Percentiles rank a stretch among this genome's conserved stretches.
Conservation (phyloP, 805 yeast species). For the Candida germanica region DNA sequence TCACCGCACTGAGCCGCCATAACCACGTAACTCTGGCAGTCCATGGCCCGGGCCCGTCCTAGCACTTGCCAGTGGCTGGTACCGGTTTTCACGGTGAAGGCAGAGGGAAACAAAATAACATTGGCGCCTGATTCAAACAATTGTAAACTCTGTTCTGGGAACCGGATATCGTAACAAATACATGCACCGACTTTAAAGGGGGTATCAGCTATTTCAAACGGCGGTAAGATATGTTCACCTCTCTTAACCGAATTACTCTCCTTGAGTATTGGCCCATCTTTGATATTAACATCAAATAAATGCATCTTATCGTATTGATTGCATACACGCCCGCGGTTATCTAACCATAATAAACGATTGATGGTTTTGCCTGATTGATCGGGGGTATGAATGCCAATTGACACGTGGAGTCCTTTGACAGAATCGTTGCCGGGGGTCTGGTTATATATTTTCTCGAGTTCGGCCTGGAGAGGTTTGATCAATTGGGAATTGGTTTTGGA, state of each 20-base stretch:
- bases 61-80: conserved; percentile 83
- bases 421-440: conserved; percentile 11
- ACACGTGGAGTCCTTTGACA: conserved; percentile 54
- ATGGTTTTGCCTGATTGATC: conserved; percentile 41
- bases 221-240: conserved; percentile 53
- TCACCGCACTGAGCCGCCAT: conserved; percentile 87
- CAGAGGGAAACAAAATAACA: conserved; percentile 80
- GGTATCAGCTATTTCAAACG: conserved; percentile 47
- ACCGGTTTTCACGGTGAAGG: conserved; percentile 91
- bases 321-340: conserved; percentile 58
- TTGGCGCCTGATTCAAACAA: conserved; percentile 71
- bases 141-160: conserved; percentile 74
- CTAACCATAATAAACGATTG: conserved; percentile 73
- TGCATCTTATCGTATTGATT: conserved; percentile 83
- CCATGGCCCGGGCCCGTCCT: conserved; percentile 83
- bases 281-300: conserved; percentile 81
- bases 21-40: conserved; percentile 80
- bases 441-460: conserved; percentile 36
- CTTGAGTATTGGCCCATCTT: conserved; percentile 74
- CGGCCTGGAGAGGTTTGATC: conserved; percentile 40
- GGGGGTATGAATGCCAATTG: conserved; percentile 90
- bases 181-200: conserved; percentile 57
- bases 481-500: conserved; percentile 36
- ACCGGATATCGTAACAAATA: conserved; percentile 84
- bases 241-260: conserved; percentile 83